Conservation (phyloP, 176 grass and related monocot species). For the Oryza meridionalis region DNA sequence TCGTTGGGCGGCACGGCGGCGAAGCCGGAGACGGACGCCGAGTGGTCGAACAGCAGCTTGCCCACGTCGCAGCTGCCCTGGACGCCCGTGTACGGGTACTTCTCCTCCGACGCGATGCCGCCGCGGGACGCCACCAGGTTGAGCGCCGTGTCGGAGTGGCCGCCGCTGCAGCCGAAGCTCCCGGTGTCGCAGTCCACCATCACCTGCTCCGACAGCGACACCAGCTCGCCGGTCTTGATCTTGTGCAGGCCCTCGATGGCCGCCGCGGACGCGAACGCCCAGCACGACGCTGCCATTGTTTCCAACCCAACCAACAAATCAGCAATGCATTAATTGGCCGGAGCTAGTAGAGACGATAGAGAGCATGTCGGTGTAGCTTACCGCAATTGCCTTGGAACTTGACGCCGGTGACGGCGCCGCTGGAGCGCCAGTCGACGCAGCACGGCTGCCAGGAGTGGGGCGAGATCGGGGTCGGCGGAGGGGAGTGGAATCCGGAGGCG, state of each 20-base stretch:
- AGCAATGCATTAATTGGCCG: neutral
- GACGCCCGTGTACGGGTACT: neutral
- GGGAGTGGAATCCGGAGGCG: neutral
- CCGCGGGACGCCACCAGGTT: neutral
- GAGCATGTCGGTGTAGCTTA: neutral
- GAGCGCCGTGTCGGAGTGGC: constrained; percentile 27
- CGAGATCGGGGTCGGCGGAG: neutral
- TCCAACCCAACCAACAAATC: neutral
- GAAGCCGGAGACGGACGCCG: neutral
- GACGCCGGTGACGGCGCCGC: constrained; percentile 40
- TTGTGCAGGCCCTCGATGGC: constrained; percentile 28
- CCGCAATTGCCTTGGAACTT: constrained; percentile 32
- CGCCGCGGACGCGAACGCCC: constrained; percentile 39
- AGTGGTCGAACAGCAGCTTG: neutral
- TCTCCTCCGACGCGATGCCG: constrained; percentile 27
- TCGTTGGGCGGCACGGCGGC: neutral
- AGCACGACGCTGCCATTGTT: constrained; percentile 20
- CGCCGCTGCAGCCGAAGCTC: constrained; percentile 16
- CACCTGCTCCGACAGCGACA: constrained; percentile 46
- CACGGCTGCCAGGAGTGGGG: constrained; percentile 11
- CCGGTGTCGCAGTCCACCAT: constrained; percentile 37
- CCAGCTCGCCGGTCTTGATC: constrained; percentile 33
- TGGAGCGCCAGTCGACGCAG: constrained; percentile 48
- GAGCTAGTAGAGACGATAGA: no score
- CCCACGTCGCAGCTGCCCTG: constrained; percentile 12